Conservation (phyloP, 106 monocot species). For the Posidonia australis region DNA sequence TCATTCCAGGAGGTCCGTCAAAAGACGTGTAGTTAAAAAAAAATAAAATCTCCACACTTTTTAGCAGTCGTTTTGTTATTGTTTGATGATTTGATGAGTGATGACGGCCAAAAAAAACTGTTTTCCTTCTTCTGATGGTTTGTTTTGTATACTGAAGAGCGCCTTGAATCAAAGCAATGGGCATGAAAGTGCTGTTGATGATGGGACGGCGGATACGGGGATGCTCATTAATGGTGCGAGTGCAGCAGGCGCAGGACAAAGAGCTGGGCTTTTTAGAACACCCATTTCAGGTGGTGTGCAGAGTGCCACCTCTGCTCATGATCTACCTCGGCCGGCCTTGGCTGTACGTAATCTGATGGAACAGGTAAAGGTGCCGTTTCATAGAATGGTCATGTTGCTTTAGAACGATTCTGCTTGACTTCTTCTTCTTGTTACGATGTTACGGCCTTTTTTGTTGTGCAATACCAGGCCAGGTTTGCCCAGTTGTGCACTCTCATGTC, state of each 20-base stretch:
- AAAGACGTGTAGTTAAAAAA: not conserved
- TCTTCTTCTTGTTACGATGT: not conserved
- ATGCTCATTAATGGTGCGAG: not conserved
- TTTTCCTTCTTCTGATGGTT: not conserved
- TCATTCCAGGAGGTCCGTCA: slow-evolving; percentile 7
- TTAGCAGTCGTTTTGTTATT: not conserved
- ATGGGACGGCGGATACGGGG: not conserved
- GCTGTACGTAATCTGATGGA: slow-evolving; percentile 99
- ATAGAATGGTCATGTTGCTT: too few species aligned
- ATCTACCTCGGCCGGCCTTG: slow-evolving; percentile 82
- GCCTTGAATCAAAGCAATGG: too few species aligned
- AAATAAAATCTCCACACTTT: not conserved
- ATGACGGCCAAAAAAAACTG: too few species aligned
- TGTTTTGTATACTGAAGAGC: not conserved
- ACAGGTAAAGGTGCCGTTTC: too few species aligned
- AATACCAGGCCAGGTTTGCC: slow-evolving; percentile 65
- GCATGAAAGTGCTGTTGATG: not conserved
- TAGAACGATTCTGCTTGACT: not conserved
- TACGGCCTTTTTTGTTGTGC: not conserved
- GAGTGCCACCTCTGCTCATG: slow-evolving; percentile 87
- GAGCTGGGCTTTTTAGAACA: slow-evolving; percentile 83
- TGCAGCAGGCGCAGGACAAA: slow-evolving; percentile 35
- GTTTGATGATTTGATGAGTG: too few species aligned
- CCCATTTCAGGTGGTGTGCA: slow-evolving; percentile 96
- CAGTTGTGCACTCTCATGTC: slow-evolving; percentile 95